A percentile compares a stretch with the other conserved stretches of the same genome.
Conservation (phyloP, 192 early-diverging fungal genomes). For the Backusella tarrabulga region DNA sequence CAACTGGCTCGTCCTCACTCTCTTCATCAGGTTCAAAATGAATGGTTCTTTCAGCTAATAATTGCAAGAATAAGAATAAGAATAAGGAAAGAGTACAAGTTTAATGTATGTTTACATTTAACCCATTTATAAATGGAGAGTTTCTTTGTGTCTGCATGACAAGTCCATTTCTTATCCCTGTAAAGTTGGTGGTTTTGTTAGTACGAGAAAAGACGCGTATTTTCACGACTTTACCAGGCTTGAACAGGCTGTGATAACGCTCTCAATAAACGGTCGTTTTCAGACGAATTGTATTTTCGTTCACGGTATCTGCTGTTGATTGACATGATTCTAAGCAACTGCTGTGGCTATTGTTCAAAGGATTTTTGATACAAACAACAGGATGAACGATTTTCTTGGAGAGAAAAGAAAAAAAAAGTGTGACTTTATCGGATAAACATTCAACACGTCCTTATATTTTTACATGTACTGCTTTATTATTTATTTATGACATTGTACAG, state of each 20-base stretch:
- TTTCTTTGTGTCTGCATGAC: slow-evolving; percentile 4
- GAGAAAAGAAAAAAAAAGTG: too few species aligned
- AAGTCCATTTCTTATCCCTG: slow-evolving; percentile 29
- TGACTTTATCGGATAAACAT: too few species aligned
- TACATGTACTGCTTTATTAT: not conserved
- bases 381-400: too few species aligned
- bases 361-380: not conserved
- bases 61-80: not conserved
- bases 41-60: slow-evolving; percentile 20
- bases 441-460: too few species aligned
- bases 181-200: not conserved
- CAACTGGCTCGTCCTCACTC: slow-evolving; percentile 5
- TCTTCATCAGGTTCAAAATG: slow-evolving; percentile 23
- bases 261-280: slow-evolving; percentile 22
- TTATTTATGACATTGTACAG: not conserved
- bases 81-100: not conserved
- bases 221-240: slow-evolving; percentile 16
- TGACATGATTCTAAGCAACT: not conserved
- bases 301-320: slow-evolving; percentile 20
- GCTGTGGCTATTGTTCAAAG: not conserved
- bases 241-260: slow-evolving; percentile 27
- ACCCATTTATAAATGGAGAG: slow-evolving; percentile 18
- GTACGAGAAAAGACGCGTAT: not conserved
- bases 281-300: slow-evolving; percentile 18
- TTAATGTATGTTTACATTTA: slow-evolving; percentile 9